Evolutionary conservation across 2,329 filamentous ascomycete species (phyloP), one percentile per base, ranked within the genome.

Genomic region (Penicillium rolfsii): DNA sequence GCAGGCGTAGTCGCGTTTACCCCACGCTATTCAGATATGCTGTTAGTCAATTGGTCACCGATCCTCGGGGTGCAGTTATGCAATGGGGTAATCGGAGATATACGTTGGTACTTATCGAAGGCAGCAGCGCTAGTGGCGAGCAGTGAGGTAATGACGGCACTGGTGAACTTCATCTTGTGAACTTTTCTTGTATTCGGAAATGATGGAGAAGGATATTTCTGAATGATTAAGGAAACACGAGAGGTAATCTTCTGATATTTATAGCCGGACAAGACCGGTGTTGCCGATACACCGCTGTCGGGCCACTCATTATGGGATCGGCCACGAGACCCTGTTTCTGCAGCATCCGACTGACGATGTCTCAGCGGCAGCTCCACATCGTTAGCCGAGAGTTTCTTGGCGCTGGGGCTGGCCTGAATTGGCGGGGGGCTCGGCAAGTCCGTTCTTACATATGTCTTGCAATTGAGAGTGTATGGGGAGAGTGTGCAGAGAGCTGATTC

Each of bases 91-190:
- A 22, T 28, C 43, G 9, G 28, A 14, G 33, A 57, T 67, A 50
- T 66, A 74, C 73, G 72, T 41, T 62, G 64, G 57, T 64, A 68
- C 61, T 75, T 75, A 64, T 74, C 70, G 36, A 75, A 74, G n/a
- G 67, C 71, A 24, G 68, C 59, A 43, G 66, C 68, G 57, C 64
- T 67, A 56, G 65, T 66, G 35, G 68, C 72, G 19, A 74, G 62
- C 45, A 70, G 54, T 26, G 67, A 65, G 30, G 66, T 64, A 52
- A 69, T 33, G 30, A 74, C 49, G 28, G 70, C 60, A n/a, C 62
- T 46, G 12, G 71, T 62, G 64, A 75, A 46, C 67, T 73, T 75
- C 72, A 75, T 74, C 43, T 14, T 69, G 58, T 7, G 30, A 16
- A 24, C 24, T 53, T 53, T 24, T 53, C 12, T 38, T 53, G 26